These are phyloP conservation scores for Spergularia marina DNA, from an alignment of 148 eudicot genomes.

Conservation along the genomic window DNA sequence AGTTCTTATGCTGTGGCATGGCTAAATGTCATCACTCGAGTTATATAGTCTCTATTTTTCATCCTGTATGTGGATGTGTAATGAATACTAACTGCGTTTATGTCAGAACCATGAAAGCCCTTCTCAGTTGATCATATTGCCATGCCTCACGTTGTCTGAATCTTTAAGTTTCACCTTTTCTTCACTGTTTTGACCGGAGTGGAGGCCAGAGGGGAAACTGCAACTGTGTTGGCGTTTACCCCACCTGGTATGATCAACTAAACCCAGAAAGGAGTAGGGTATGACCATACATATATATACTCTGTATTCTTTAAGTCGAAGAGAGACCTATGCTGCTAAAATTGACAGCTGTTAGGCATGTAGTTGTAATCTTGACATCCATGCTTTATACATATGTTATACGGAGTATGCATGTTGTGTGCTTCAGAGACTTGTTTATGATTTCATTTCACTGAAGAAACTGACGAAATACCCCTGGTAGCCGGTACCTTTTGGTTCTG, in stretches of 20 bases:
- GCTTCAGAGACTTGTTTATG: not conserved
- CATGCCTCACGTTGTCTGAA: no score
- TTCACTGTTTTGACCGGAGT: no score
- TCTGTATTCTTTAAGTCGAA: not conserved
- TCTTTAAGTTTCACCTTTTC: no score
- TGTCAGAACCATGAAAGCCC: not conserved
- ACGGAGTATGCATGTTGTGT: not conserved
- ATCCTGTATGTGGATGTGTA: not conserved
- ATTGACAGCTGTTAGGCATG: not conserved
- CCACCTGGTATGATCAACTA: no score
- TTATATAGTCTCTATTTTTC: not conserved
- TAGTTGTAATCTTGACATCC: not conserved
- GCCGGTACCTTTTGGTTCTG: not conserved
- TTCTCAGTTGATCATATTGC: no score
- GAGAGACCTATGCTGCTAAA: not conserved
- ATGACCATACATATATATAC: not conserved
- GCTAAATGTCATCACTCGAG: not conserved
- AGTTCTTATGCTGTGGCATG: not conserved
- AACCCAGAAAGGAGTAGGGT: not conserved
- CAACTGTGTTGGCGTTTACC: no score
- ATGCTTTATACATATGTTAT: not conserved
- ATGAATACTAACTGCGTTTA: not conserved
- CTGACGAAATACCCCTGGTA: not conserved
- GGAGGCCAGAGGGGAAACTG: no score
- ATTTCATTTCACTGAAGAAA: conserved; percentile 5